These are phyloP conservation scores for Sistotremastrum suecicum DNA, from an alignment of 768 basidiomycete species.

Conservation along the genomic window DNA sequence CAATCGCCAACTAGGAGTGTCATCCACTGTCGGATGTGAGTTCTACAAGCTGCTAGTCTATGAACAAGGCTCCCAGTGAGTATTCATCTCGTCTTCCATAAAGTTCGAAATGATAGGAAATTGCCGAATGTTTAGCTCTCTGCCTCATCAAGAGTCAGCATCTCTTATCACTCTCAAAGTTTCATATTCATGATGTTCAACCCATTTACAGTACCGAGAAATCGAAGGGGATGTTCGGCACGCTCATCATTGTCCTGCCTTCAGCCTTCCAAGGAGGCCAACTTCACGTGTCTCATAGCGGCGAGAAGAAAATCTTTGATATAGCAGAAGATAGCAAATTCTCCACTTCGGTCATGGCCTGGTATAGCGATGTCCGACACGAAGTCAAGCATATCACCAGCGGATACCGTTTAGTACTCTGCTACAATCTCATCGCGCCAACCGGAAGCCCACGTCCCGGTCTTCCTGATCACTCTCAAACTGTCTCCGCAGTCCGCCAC, in stretches of 20 bases:
- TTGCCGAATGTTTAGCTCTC: conserved; percentile 17
- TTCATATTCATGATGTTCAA: background rate
- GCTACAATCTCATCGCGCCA: conserved; percentile 34
- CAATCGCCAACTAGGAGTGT: no score
- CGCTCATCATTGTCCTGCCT: conserved; percentile 32
- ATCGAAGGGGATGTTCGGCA: conserved; percentile 35
- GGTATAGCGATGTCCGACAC: conserved; percentile 40
- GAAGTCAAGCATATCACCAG: conserved; percentile 34
- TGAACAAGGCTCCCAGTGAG: no score
- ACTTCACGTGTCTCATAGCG: conserved; percentile 28
- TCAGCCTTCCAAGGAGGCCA: conserved; percentile 32
- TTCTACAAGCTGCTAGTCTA: no score
- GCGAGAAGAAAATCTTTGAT: conserved; percentile 21
- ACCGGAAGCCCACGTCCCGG: conserved; percentile 12
- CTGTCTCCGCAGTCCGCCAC: conserved; percentile 13
- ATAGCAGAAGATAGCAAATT: conserved; percentile 17
- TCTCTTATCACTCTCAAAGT: background rate
- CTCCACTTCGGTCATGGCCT: conserved; percentile 27
- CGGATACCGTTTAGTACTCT: conserved; percentile 36
- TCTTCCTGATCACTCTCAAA: conserved; percentile 14
- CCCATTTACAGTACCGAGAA: conserved; percentile 26
- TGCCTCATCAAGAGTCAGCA: conserved; percentile 34
- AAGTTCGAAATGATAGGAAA: no score
- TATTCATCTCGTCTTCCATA: no score
- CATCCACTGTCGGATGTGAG: no score